A percentile compares a stretch with the other conserved stretches of the same genome.
These are phyloP conservation scores for Globisporangium cederbergense DNA, from an alignment of 352 stramenopile species.

Conservation along the genomic window DNA sequence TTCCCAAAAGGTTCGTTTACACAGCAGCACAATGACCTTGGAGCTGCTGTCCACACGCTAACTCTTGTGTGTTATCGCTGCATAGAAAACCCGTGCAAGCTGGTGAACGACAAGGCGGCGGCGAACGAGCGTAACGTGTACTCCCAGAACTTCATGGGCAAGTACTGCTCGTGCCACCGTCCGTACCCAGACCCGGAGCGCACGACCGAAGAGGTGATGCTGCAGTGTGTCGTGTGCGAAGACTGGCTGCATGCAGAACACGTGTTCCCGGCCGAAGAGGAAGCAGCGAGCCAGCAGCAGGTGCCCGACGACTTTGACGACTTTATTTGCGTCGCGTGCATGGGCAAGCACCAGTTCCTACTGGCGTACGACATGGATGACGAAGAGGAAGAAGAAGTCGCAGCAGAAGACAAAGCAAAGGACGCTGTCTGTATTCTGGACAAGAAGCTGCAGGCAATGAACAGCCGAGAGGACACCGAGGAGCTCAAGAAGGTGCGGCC, in stretches of 20 bases:
- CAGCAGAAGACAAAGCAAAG: constrained; percentile 4
- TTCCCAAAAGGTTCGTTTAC: constrained; percentile 34
- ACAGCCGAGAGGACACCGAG: constrained; percentile 16
- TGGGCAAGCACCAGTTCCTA: constrained; percentile 61
- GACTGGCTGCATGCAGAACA: constrained; percentile 80
- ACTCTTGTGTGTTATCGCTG: neutral
- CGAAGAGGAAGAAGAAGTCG: constrained; percentile 13
- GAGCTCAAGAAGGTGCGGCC: constrained; percentile 25
- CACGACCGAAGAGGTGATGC: constrained; percentile 64
- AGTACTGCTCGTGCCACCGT: constrained; percentile 70
- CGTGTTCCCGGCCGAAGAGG: constrained; percentile 25
- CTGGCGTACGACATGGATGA: constrained; percentile 47
- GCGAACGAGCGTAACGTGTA: constrained; percentile 61
- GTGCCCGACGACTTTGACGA: constrained; percentile 53
- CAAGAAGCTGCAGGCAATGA: constrained; percentile 28
- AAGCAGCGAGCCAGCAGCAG: neutral
- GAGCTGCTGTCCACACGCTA: too few species aligned
- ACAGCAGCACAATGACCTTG: too few species aligned
- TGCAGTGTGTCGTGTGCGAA: constrained; percentile 76
- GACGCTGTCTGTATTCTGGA: constrained; percentile 28
- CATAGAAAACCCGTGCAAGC: constrained; percentile 39
- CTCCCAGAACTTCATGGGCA: constrained; percentile 67
- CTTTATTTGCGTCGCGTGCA: constrained; percentile 62
- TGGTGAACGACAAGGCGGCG: constrained; percentile 46
- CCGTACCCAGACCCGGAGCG: constrained; percentile 72